Evolutionary conservation across 2,329 filamentous ascomycete species (phyloP), one percentile per base, ranked within the genome.

Genomic region (Clarireedia hainanense): DNA sequence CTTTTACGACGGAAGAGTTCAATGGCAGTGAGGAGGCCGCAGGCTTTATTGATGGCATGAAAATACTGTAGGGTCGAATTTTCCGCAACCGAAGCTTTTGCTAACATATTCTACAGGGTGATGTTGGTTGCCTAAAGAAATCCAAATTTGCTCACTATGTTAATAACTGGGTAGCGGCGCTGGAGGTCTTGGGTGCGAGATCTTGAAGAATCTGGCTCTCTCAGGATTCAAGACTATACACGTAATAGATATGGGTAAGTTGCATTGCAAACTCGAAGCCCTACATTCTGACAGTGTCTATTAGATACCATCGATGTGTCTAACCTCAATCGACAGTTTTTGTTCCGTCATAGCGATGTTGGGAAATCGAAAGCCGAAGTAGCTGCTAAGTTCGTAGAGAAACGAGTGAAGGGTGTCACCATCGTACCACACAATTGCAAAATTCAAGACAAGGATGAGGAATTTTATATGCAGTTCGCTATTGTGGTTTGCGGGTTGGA

Each of bases 191-290:
- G 94, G 94, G 62, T 99, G 94, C 67, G 94, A 99, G 70, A 95
- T 99, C 46, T 76, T 99, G 52, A 99, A 99, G 76, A 90, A 99
- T 67, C 80, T 99, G 36, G 94, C 94, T 43, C 80, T 99, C 52
- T 96, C 92, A 2, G 91, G 91, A 27, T 99, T 99, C 76, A 95
- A 88, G 72, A 84, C 96, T 67, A 96, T 99, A 63, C 91, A 99
- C 75, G 94, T 99, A 57, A 97, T 99, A 66, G 94, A 99, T 74
- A 99, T 99, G 94, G 89, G 88, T 87, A 73, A 57, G 77, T 69
- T 48, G 20, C 10, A n/a, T 43, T 27, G 12, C 7, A 10, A 34
- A 17, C 10, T 34, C 30, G 30, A 34, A 34, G 30, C 9, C 10
- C 5, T 12, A 0, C 6, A 26, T 10, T 15, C 36, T 59, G n/a